phyloP scores from a whole-genome alignment of 148 eudicot species.

The Fallopia convolvulus region DNA sequence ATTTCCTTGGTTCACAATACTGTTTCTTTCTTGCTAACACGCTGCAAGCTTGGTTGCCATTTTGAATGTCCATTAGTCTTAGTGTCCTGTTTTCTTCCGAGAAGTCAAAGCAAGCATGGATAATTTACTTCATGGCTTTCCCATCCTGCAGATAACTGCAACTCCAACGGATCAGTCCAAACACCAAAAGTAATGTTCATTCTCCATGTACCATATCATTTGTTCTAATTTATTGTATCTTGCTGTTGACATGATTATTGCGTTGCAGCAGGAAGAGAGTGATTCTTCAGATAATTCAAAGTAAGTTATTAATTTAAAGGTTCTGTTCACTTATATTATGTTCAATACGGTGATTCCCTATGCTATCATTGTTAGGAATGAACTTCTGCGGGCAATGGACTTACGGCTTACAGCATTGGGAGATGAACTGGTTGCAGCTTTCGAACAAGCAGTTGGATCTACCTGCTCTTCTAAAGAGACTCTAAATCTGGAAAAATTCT shows the following conservation, averaged over 20 bases:
- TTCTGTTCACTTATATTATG: not conserved
- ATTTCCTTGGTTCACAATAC: not conserved
- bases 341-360: not conserved
- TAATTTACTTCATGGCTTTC: constrained; percentile 6
- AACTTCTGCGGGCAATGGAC: constrained; percentile 81
- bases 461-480: constrained; percentile 39
- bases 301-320: constrained; percentile 29
- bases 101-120: not conserved
- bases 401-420: constrained; percentile 63
- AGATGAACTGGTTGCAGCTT: constrained; percentile 57
- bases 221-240: not conserved
- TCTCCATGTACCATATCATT: not conserved
- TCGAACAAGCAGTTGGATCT: constrained; percentile 55
- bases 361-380: constrained; percentile 54
- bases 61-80: not conserved
- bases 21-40: not conserved
- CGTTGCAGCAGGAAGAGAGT: constrained; percentile 43
- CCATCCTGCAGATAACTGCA: constrained; percentile 20
- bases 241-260: constrained; percentile 1
- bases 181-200: constrained; percentile 10
- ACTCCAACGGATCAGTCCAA: constrained; percentile 16
- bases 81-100: not conserved
- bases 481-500: constrained; percentile 44
- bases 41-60: not conserved
- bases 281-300: constrained; percentile 71